These are phyloP conservation scores for Lactifluus subvellereus DNA, from an alignment of 768 basidiomycete species.

Conservation along the genomic window DNA sequence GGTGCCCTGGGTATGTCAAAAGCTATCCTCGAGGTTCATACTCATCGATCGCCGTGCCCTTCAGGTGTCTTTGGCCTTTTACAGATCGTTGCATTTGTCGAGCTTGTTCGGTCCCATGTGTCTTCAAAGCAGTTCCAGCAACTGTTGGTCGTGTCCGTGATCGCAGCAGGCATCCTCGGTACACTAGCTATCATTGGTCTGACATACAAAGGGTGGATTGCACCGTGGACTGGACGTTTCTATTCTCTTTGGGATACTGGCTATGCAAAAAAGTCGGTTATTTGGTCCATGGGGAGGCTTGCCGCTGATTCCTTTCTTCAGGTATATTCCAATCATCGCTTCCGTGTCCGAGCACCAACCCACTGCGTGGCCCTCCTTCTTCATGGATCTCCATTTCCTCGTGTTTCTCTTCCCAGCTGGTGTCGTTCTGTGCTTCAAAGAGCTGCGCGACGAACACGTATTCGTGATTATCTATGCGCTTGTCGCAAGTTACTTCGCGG, in stretches of 20 bases:
- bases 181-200: conserved; percentile 67
- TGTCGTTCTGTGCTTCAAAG: conserved; percentile 87
- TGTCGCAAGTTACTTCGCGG: conserved; percentile 96
- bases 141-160: conserved; percentile 63
- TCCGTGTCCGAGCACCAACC: conserved; percentile 99
- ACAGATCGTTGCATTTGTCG: conserved; percentile 91
- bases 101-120: conserved; percentile 83
- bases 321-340: conserved; percentile 95
- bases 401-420: conserved; percentile 98
- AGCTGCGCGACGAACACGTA: conserved; percentile 92
- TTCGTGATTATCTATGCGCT: conserved; percentile 98
- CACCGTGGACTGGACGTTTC: conserved; percentile 99
- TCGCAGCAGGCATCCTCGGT: conserved; percentile 67
- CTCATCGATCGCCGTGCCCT: conserved; percentile 17
- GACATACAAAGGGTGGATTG: conserved; percentile 92
- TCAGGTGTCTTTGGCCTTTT: conserved; percentile 91
- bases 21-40: background rate
- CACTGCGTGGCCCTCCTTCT: conserved; percentile 99
- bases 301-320: conserved; percentile 29
- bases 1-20: conserved; percentile 74
- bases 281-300: background rate
- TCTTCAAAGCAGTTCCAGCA: conserved; percentile 89
- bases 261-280: conserved; percentile 87
- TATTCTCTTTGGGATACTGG: conserved; percentile 99
- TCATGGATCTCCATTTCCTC: conserved; percentile 98